Conservation (phyloP, 257 asterid species). For the Coffea eugenioides region DNA sequence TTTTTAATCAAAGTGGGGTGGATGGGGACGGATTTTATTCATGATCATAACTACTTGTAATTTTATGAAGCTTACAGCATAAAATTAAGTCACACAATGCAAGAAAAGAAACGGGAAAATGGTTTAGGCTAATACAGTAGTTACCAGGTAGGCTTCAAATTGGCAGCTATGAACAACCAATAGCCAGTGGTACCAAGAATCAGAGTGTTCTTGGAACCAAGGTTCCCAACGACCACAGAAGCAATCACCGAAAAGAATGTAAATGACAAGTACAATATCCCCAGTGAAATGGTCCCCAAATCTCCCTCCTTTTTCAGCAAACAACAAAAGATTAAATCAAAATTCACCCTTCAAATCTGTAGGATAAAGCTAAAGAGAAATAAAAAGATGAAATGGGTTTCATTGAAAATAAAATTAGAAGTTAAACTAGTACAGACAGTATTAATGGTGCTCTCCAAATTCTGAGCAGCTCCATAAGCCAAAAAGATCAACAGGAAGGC, state of each 20-base stretch:
- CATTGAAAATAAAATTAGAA: neutral
- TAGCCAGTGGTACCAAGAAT: constrained; percentile 69
- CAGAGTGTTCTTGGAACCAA: constrained; percentile 82
- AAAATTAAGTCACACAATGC: neutral
- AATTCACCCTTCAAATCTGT: neutral
- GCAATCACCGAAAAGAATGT: constrained; percentile 71
- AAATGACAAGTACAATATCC: constrained; percentile 85
- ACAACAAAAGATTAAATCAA: neutral
- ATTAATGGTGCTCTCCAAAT: constrained; percentile 88
- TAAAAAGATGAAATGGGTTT: neutral
- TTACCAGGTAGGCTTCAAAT: constrained; percentile 93
- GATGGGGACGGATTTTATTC: neutral
- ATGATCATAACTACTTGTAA: neutral
- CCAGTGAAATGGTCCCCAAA: constrained; percentile 84
- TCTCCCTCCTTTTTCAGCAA: constrained; percentile 60
- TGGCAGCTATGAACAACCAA: constrained; percentile 91
- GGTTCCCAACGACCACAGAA: constrained; percentile 73
- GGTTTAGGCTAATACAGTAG: neutral
- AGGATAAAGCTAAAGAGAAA: neutral
- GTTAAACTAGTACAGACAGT: constrained; percentile 36
- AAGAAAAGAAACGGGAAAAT: neutral
- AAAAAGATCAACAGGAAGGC: constrained; percentile 80
- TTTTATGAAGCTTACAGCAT: neutral
- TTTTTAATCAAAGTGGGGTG: too few relatives aligned
- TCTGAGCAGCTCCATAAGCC: constrained; percentile 98